These are phyloP conservation scores for Metarhizium guizhouense DNA, from an alignment of 2,329 filamentous ascomycete species.

Conservation along the genomic window DNA sequence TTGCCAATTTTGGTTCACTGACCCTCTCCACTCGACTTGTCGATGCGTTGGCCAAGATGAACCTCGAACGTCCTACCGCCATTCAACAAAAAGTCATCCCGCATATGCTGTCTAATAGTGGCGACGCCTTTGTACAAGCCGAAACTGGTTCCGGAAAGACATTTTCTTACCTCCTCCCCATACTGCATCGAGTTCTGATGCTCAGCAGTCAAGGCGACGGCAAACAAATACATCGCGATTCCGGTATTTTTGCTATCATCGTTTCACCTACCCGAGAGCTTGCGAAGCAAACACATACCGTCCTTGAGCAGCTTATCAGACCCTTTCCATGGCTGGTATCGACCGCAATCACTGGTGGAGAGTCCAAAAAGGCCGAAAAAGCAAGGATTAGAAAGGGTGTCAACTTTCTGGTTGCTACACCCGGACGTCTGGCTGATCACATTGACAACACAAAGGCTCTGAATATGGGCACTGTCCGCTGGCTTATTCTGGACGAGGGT, in stretches of 20 bases:
- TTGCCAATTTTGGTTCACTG: slow-evolving; percentile 78
- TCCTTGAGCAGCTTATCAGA: slow-evolving; percentile 76
- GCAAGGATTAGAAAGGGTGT: slow-evolving; percentile 87
- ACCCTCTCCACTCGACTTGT: slow-evolving; percentile 76
- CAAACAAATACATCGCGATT: slow-evolving; percentile 66
- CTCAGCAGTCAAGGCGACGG: slow-evolving; percentile 52
- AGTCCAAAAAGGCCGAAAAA: slow-evolving; percentile 74
- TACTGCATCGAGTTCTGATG: slow-evolving; percentile 79
- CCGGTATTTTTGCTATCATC: slow-evolving; percentile 89
- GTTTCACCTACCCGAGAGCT: slow-evolving; percentile 88
- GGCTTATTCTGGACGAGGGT: slow-evolving; percentile 91
- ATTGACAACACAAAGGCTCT: slow-evolving; percentile 85
- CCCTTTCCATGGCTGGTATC: slow-evolving; percentile 91
- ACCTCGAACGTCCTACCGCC: slow-evolving; percentile 82
- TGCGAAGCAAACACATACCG: slow-evolving; percentile 84
- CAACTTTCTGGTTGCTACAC: slow-evolving; percentile 93
- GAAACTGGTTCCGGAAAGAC: slow-evolving; percentile 98
- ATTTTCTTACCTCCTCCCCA: slow-evolving; percentile 85
- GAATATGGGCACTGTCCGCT: slow-evolving; percentile 80
- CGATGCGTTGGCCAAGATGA: slow-evolving; percentile 76
- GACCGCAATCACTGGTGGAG: slow-evolving; percentile 67
- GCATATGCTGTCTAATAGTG: slow-evolving; percentile 69
- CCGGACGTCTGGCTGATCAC: slow-evolving; percentile 84
- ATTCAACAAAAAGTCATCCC: slow-evolving; percentile 88
- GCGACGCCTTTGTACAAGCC: slow-evolving; percentile 91